Evolutionary conservation across 257 asterid species (phyloP), one percentile per base, ranked within the genome.

Genomic region (Ajuga chamaepitys): DNA sequence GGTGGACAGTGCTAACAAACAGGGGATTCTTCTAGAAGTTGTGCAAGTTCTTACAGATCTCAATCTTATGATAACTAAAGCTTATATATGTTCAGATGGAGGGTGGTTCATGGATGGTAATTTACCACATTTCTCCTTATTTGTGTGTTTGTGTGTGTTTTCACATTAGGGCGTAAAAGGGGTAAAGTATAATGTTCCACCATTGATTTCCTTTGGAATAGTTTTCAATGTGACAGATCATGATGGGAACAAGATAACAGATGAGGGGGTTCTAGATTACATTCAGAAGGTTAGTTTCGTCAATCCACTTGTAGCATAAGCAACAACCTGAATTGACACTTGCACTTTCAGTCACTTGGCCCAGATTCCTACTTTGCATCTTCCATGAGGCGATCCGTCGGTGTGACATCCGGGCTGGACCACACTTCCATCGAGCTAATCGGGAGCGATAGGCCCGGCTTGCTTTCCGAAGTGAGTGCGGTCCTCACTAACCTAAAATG

Each of bases 101-200:
- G 97, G 99, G 65, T 94, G 99, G 99, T 94, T 90, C 66, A 94
- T 94, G 99, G 99, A 94, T 71, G 99, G 99, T 94, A 86, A 56
- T n/a, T n/a, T n/a, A n/a, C 42, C 7, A 11, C 28, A 45, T 24
- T 76, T 59, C 20, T n/a, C 24, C 61, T 38, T 3, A 21, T 58
- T 40, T 54, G 32, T n/a, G 54, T 30, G 37, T 3, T 4, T 30
- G 1, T 30, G 4, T 30, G 37, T 30, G 37, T 30, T 30, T 30
- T 5, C 7, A 30, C n/a, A n/a, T n/a, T n/a, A n/a, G n/a, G n/a
- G n/a, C n/a, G n/a, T n/a, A n/a, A n/a, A n/a, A n/a, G n/a, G n/a
- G 40, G 61, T 21, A 67, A 66, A 57, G 47, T 22, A 38, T 50
- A 57, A 41, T 70, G 13, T 41, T 51, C 4, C 28, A 10, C 28